phyloP scores from a whole-genome alignment of 2,329 filamentous ascomycete species.

The Nemania diffusa region DNA sequence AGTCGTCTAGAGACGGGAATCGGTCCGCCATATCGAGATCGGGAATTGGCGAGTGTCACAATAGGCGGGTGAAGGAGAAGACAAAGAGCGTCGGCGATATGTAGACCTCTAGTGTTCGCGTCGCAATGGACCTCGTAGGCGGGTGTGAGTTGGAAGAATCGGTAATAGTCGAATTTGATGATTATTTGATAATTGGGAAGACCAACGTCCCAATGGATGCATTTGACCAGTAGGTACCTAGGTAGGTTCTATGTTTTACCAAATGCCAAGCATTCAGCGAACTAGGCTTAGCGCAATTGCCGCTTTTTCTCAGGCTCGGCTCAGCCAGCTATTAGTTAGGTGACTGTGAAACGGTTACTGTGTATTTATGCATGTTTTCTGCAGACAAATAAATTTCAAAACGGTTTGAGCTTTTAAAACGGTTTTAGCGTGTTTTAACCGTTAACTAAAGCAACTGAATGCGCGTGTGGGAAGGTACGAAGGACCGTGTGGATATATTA shows the following conservation, averaged over 20 bases:
- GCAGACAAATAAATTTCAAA: slow-evolving; percentile 9
- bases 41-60: slow-evolving; percentile 24
- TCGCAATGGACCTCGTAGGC: neutral
- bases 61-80: slow-evolving; percentile 1
- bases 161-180: slow-evolving; percentile 1
- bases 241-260: too few relatives aligned
- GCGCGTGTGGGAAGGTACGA: slow-evolving; percentile 8
- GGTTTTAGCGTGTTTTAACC: slow-evolving; percentile 10
- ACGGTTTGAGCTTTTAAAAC: slow-evolving; percentile 4
- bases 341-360: too few relatives aligned
- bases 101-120: neutral
- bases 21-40: slow-evolving; percentile 79
- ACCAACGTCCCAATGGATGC: slow-evolving; percentile 21
- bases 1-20: slow-evolving; percentile 83
- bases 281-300: too few relatives aligned
- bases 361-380: too few relatives aligned
- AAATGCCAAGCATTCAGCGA: too few relatives aligned
- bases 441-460: slow-evolving; percentile 16
- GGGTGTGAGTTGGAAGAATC: neutral
- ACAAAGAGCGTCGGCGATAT: neutral
- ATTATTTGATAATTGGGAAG: slow-evolving; percentile 14
- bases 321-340: slow-evolving; percentile 5
- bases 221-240: slow-evolving; percentile 12
- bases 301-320: too few relatives aligned
- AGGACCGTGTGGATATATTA: slow-evolving; percentile 3